These are phyloP conservation scores for Glycine latifolia DNA, from an alignment of 306 rosid species.

Conservation along the genomic window DNA sequence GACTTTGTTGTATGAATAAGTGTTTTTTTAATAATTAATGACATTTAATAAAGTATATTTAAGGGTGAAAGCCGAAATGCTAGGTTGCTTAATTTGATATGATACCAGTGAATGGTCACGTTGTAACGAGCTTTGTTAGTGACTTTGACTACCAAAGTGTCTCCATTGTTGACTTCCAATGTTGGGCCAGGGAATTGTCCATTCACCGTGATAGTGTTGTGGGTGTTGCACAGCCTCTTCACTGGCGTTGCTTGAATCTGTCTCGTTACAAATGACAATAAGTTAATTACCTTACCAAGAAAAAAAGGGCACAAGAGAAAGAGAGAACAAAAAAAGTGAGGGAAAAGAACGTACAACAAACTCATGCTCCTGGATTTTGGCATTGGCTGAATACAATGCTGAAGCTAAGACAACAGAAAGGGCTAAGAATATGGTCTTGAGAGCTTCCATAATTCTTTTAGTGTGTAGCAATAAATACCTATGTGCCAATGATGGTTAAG, in stretches of 20 bases:
- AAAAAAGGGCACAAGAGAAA: no score
- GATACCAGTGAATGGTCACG: constrained; percentile 88
- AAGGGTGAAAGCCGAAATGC: background rate
- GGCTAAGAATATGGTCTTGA: constrained; percentile 49
- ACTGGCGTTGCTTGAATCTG: constrained; percentile 90
- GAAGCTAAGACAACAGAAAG: constrained; percentile 66
- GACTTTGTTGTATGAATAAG: no score
- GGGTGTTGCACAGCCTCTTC: constrained; percentile 99
- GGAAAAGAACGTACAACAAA: constrained; percentile 69
- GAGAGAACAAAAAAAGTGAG: background rate
- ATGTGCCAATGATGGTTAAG: background rate
- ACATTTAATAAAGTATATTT: no score
- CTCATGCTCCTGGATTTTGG: constrained; percentile 68
- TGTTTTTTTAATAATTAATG: no score
- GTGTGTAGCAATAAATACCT: background rate
- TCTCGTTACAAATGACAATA: background rate
- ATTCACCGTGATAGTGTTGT: constrained; percentile 78
- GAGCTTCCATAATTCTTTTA: constrained; percentile 44
- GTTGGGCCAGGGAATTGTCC: constrained; percentile 95
- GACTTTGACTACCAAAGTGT: constrained; percentile 80
- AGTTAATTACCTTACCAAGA: background rate
- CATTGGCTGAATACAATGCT: constrained; percentile 59
- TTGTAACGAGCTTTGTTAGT: constrained; percentile 88
- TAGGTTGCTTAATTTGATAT: background rate
- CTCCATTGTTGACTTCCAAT: constrained; percentile 84